These are phyloP conservation scores for Aspergillus baeticus DNA, from an alignment of 495 filamentous ascomycete species.

Conservation along the genomic window DNA sequence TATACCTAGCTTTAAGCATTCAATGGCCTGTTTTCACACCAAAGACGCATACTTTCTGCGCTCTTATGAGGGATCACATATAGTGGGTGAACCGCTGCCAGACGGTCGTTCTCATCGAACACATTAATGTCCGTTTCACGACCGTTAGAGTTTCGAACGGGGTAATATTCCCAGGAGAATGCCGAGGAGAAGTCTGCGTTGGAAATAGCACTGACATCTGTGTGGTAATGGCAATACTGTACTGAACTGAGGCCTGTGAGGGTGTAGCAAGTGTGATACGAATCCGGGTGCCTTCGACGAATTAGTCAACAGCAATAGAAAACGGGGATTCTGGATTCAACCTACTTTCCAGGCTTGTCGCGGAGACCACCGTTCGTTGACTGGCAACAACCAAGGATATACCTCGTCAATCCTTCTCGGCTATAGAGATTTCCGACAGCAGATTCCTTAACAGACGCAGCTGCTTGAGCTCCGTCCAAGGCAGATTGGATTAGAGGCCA, in stretches of 20 bases:
- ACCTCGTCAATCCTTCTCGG: constrained; percentile 78
- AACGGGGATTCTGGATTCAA: constrained; percentile 20
- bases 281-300: constrained; percentile 65
- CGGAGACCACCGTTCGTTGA: constrained; percentile 75
- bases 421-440: constrained; percentile 63
- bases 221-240: constrained; percentile 72
- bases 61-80: constrained; percentile 76
- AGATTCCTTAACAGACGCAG: constrained; percentile 16
- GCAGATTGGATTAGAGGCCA: constrained; percentile 89
- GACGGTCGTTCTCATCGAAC: constrained; percentile 48
- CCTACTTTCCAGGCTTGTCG: constrained; percentile 91
- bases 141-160: constrained; percentile 48
- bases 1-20: neutral
- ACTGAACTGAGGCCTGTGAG: constrained; percentile 80
- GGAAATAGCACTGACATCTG: constrained; percentile 33
- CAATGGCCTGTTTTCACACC: constrained; percentile 51
- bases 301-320: neutral
- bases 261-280: constrained; percentile 90
- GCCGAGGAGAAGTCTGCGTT: constrained; percentile 46
- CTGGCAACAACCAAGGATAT: constrained; percentile 88
- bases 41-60: constrained; percentile 60
- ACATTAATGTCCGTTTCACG: constrained; percentile 33
- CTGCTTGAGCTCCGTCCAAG: constrained; percentile 49
- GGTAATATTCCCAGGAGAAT: constrained; percentile 65
- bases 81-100: constrained; percentile 70